Evolutionary conservation across 345 rosid genomes (phyloP).

Genomic region (Brassica juncea): DNA sequence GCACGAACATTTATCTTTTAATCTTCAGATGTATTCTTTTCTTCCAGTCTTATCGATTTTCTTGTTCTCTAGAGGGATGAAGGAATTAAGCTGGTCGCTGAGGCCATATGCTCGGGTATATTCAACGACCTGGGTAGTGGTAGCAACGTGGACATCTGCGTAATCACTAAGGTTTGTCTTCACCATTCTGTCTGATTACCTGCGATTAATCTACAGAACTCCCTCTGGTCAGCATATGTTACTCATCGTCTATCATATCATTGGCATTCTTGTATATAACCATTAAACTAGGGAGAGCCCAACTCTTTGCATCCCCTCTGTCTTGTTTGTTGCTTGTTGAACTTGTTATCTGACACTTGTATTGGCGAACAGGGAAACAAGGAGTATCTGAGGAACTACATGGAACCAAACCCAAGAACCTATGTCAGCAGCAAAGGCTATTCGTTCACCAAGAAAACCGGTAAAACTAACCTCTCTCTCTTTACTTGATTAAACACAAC

Average conservation of each 20-base stretch:
- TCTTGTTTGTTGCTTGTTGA: conserved; percentile 10
- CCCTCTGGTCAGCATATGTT: background rate
- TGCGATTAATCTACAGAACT: background rate
- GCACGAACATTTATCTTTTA: background rate
- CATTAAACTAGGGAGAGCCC: background rate
- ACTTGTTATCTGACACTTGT: background rate
- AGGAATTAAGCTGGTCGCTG: conserved; percentile 65
- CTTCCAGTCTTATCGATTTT: conserved; percentile 7
- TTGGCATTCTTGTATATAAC: background rate
- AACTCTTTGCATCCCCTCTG: conserved; percentile 1
- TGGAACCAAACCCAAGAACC: conserved; percentile 76
- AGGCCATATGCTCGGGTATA: conserved; percentile 75
- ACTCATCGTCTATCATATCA: background rate
- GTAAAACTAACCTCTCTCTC: conserved; percentile 19
- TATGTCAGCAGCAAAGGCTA: conserved; percentile 61
- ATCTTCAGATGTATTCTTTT: background rate
- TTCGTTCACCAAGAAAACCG: conserved; percentile 68
- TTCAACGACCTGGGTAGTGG: conserved; percentile 89
- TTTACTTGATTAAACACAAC: background rate
- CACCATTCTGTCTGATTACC: background rate
- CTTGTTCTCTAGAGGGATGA: conserved; percentile 59
- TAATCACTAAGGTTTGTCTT: conserved; percentile 67
- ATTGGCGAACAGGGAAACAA: conserved; percentile 58
- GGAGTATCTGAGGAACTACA: conserved; percentile 78
- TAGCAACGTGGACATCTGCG: conserved; percentile 89